Evolutionary conservation across 2,329 filamentous ascomycete species (phyloP).

Genomic region (Thyridium curvatum): DNA sequence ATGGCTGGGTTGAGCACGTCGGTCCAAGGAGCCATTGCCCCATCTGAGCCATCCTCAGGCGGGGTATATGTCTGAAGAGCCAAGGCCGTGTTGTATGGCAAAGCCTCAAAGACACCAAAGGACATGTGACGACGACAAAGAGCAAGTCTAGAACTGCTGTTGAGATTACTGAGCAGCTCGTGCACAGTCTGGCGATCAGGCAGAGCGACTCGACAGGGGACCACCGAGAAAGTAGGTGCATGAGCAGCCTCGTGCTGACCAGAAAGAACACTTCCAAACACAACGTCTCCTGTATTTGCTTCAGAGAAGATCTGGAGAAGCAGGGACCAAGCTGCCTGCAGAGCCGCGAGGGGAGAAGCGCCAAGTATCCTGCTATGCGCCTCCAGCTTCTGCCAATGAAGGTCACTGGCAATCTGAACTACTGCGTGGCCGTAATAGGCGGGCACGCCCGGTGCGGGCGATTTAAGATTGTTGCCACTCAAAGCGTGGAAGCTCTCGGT

Average conservation of each 20-base stretch:
- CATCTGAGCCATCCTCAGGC: slow-evolving; percentile 1
- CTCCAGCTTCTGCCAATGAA: slow-evolving; percentile 5
- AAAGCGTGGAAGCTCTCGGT: slow-evolving; percentile 11
- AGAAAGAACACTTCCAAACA: slow-evolving; percentile 25
- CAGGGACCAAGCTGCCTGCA: slow-evolving; percentile 27
- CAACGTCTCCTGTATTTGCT: slow-evolving; percentile 22
- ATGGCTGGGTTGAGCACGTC: slow-evolving; percentile 7
- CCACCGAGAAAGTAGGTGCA: slow-evolving; percentile 25
- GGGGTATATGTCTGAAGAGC: slow-evolving; percentile 22
- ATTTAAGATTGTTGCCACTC: slow-evolving; percentile 12
- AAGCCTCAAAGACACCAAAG: slow-evolving; percentile 16
- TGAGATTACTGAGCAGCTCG: slow-evolving; percentile 11
- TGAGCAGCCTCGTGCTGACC: slow-evolving; percentile 18
- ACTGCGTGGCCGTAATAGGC: slow-evolving; percentile 2
- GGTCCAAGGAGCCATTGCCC: slow-evolving; percentile 5
- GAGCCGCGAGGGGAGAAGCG: slow-evolving; percentile 22
- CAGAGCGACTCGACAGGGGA: slow-evolving; percentile 21
- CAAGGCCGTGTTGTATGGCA: slow-evolving; percentile 27
- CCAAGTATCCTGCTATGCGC: slow-evolving; percentile 13
- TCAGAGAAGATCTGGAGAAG: slow-evolving; percentile 24
- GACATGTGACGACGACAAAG: slow-evolving; percentile 15
- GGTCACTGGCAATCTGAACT: slow-evolving; percentile 7
- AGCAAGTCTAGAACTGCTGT: slow-evolving; percentile 3
- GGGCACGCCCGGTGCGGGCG: not conserved
- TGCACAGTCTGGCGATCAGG: slow-evolving; percentile 7